Conservation (phyloP, 768 basidiomycete species). For the Podaxis sp. region DNA sequence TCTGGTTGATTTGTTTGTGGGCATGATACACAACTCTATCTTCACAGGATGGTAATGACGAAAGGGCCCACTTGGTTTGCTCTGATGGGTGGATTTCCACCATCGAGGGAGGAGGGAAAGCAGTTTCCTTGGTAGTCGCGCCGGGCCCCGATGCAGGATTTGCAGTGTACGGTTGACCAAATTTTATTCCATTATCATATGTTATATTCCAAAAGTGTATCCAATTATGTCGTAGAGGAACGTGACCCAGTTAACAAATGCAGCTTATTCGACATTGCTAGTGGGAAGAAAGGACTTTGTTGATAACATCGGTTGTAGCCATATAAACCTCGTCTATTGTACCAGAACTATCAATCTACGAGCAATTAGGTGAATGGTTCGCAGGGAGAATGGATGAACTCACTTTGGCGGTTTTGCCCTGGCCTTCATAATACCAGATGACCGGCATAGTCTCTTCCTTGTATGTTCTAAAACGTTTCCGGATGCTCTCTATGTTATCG, state of each 20-base stretch:
- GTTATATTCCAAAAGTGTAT: neutral
- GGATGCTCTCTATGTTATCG: constrained; percentile 92
- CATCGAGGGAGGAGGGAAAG: constrained; percentile 60
- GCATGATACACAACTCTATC: neutral
- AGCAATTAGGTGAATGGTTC: constrained; percentile 1
- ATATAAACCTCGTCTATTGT: constrained; percentile 69
- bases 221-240: neutral
- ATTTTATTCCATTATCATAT: neutral
- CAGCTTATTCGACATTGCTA: neutral
- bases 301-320: constrained; percentile 50
- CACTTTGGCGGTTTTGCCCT: constrained; percentile 78
- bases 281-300: constrained; percentile 17
- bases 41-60: constrained; percentile 53
- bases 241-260: neutral
- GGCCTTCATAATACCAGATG: constrained; percentile 69
- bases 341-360: constrained; percentile 59
- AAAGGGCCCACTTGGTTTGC: constrained; percentile 68
- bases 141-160: constrained; percentile 29
- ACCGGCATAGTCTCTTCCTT: constrained; percentile 89
- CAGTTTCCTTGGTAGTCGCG: constrained; percentile 18
- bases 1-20: neutral
- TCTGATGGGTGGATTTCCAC: constrained; percentile 69
- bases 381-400: constrained; percentile 15
- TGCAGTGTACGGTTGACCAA: constrained; percentile 39
- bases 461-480: constrained; percentile 94